These are phyloP conservation scores for Neonectria ditissima DNA, from an alignment of 2,329 filamentous ascomycete species.

Conservation along the genomic window DNA sequence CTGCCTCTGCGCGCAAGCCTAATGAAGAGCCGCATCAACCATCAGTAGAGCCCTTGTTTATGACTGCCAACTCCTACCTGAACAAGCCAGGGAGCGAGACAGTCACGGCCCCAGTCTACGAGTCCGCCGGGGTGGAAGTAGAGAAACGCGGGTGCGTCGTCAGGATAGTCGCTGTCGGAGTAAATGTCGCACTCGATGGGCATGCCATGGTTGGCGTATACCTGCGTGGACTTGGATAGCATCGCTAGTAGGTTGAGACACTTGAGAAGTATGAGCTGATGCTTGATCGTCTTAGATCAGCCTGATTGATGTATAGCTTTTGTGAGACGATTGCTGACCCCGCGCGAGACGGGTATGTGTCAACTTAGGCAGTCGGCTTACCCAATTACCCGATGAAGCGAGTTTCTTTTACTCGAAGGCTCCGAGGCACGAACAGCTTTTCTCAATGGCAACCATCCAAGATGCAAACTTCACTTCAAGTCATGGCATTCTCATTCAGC, in stretches of 20 bases:
- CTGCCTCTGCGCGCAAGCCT: constrained; percentile 48
- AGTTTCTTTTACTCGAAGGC: neutral
- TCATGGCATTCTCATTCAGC: neutral
- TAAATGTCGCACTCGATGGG: constrained; percentile 53
- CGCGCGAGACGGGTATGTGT: neutral
- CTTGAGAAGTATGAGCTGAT: neutral
- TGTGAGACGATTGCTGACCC: neutral
- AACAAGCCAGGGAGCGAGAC: constrained; percentile 52
- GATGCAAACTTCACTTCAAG: neutral
- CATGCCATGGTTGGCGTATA: constrained; percentile 48
- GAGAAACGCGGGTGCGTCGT: constrained; percentile 47
- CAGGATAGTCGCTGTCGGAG: constrained; percentile 38
- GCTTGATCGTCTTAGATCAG: neutral
- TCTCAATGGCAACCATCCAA: neutral
- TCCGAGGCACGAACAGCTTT: too few relatives aligned
- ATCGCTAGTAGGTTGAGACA: constrained; percentile 21
- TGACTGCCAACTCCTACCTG: constrained; percentile 40
- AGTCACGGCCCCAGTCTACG: constrained; percentile 47
- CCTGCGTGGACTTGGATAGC: constrained; percentile 44
- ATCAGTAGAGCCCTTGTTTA: neutral
- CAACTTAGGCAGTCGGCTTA: constrained; percentile 18
- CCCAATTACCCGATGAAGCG: constrained; percentile 14
- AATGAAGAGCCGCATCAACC: neutral
- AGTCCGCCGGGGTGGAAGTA: constrained; percentile 54
- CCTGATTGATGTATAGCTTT: constrained; percentile 12